Percentiles rank a stretch among this genome's conserved stretches.
These are phyloP conservation scores for Pichia kluyveri DNA, from an alignment of 805 yeast species.

Conservation along the genomic window DNA sequence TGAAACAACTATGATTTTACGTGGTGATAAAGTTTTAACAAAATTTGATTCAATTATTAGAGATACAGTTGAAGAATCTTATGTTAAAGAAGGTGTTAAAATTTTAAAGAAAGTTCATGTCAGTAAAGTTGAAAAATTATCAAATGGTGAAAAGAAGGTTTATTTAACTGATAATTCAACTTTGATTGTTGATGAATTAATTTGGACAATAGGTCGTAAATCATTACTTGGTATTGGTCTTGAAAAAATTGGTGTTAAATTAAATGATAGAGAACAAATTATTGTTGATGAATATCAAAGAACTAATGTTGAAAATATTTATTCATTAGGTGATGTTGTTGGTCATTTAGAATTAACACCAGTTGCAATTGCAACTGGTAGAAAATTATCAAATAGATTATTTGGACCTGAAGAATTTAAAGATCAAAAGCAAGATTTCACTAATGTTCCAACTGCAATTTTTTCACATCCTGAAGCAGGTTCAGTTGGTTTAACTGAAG, in stretches of 20 bases:
- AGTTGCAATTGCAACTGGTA: conserved; percentile 97
- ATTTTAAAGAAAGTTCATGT: conserved; percentile 63
- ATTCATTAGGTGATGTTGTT: conserved; percentile 88
- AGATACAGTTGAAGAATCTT: conserved; percentile 68
- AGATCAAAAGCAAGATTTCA: conserved; percentile 74
- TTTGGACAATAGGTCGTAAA: conserved; percentile 94
- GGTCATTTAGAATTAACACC: conserved; percentile 95
- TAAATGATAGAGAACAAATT: conserved; percentile 53
- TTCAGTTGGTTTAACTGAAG: conserved; percentile 78
- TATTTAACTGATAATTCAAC: conserved; percentile 32
- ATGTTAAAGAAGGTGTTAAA: conserved; percentile 71
- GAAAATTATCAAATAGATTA: conserved; percentile 83
- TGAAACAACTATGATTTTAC: conserved; percentile 77
- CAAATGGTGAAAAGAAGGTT: conserved; percentile 41
- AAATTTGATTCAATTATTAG: conserved; percentile 79
- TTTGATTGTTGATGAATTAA: conserved; percentile 65
- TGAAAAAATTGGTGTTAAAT: conserved; percentile 64
- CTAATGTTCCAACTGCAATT: conserved; percentile 88
- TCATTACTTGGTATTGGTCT: conserved; percentile 68
- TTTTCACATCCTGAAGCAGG: conserved; percentile 98
- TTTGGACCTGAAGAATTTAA: conserved; percentile 72
- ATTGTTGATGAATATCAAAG: conserved; percentile 83
- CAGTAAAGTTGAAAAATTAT: conserved; percentile 36
- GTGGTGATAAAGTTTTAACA: conserved; percentile 88
- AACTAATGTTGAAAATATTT: conserved; percentile 62